Evolutionary conservation across 1,284 basidiomycete species (phyloP).

Genomic region (Cronartium quercuum): DNA sequence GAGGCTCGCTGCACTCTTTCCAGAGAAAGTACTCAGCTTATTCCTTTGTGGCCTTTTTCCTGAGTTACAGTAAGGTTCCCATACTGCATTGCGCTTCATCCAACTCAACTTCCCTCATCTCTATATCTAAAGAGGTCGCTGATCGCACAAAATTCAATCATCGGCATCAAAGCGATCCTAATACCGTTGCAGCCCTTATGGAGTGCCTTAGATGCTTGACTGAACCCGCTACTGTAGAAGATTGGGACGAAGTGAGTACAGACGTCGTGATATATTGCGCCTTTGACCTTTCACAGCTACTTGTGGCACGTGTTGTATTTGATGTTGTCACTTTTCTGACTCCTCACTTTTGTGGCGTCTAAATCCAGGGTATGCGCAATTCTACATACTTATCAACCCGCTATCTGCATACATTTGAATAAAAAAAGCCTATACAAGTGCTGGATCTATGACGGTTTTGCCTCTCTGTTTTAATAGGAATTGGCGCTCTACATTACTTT

Average conservation of each 20-base stretch:
- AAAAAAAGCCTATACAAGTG: too few relatives aligned
- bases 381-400: constrained; percentile 8
- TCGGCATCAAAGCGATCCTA: background rate
- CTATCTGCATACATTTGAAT: background rate
- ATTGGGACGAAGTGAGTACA: background rate
- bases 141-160: background rate
- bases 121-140: background rate
- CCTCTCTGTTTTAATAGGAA: background rate
- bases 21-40: background rate
- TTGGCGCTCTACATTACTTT: background rate
- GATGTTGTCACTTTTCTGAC: too few relatives aligned
- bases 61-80: background rate
- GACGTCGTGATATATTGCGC: too few relatives aligned
- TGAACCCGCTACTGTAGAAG: background rate
- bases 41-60: background rate
- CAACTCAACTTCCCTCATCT: background rate
- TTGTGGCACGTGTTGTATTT: too few relatives aligned
- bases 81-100: background rate
- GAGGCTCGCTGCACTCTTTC: background rate
- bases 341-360: too few relatives aligned
- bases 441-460: too few relatives aligned
- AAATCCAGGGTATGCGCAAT: background rate
- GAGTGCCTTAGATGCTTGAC: background rate
- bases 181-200: background rate
- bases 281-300: too few relatives aligned